Evolutionary conservation across 495 filamentous ascomycete species (phyloP), one percentile per base, ranked within the genome.

Genomic region (Penicillium mononematosum): DNA sequence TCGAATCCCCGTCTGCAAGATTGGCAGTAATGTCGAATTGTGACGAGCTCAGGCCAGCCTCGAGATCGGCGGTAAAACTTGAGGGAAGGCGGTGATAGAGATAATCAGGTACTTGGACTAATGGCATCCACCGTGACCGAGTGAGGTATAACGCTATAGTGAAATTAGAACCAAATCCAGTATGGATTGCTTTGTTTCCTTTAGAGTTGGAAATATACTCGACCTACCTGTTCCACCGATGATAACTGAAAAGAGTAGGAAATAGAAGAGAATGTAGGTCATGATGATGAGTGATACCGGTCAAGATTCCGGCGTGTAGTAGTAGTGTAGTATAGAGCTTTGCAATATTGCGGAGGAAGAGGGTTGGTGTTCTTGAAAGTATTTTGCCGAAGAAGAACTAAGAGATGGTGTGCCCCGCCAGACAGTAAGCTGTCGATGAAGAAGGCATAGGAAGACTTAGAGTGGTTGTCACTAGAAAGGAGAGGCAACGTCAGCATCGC

Each of bases 21-120:
- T 98, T 98, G 24, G 80, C 81, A 25, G 76, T 65, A 41, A 98
- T 81, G 65, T 96, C 87, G 69, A 98, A 98, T 45, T 85, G 85
- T 45, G 77, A 80, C 43, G 88, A 92, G 50, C 85, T 88, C 29
- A 98, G 79, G 17, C 94, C 94, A 20, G 89, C 83, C 69, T 96
- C 92, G 41, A 92, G 81, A 73, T 98, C 94, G 47, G 76, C 83
- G 36, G 72, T 77, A 72, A 98, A 96, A 59, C 82, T 83, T 3
- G 80, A 74, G 0, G 90, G 89, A 12, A 97, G 81, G 29, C 81
- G 85, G 53, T 85, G 70, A 75, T 97, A 98, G 56, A 83, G 74
- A 61, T 83, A 78, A 44, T 83, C 81, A 11, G 83, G 82, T 17
- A 85, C 71, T 24, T 79, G 78, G 42, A 87, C 63, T 24, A 84